phyloP scores from a whole-genome alignment of 257 asterid genomes.

The Nyctanthes arbortristis region DNA sequence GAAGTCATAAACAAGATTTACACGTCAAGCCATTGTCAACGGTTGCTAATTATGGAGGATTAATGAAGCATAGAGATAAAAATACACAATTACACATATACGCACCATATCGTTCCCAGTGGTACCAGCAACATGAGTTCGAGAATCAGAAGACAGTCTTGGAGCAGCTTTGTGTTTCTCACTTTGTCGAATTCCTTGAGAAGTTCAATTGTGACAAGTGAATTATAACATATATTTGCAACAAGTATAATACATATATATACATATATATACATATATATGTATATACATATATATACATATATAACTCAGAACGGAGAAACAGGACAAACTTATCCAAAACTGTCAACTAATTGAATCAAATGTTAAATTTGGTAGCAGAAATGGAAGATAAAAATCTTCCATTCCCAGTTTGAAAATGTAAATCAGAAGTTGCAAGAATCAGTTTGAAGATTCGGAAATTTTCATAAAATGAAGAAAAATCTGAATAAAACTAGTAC shows the following conservation, averaged over 20 bases:
- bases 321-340: background rate
- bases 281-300: background rate
- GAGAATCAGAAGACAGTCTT: constrained; percentile 54
- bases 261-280: constrained; percentile 5
- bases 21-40: background rate
- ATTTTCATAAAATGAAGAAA: constrained; percentile 2
- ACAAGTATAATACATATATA: constrained; percentile 17
- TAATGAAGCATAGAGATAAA: background rate
- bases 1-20: background rate
- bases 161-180: constrained; percentile 46
- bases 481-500: constrained; percentile 18
- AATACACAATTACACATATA: constrained; percentile 11
- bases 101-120: constrained; percentile 51
- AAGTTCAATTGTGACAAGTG: constrained; percentile 21
- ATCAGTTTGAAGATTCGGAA: constrained; percentile 16
- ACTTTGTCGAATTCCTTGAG: constrained; percentile 54
- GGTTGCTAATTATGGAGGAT: background rate
- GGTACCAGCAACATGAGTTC: constrained; percentile 44
- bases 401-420: background rate
- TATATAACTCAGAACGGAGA: background rate
- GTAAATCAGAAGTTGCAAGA: constrained; percentile 4
- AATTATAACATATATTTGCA: too few relatives aligned
- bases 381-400: background rate
- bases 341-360: background rate
- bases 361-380: background rate